These are phyloP conservation scores for Fusarium drepaniforme DNA, from an alignment of 2,329 filamentous ascomycete genomes.

Conservation along the genomic window DNA sequence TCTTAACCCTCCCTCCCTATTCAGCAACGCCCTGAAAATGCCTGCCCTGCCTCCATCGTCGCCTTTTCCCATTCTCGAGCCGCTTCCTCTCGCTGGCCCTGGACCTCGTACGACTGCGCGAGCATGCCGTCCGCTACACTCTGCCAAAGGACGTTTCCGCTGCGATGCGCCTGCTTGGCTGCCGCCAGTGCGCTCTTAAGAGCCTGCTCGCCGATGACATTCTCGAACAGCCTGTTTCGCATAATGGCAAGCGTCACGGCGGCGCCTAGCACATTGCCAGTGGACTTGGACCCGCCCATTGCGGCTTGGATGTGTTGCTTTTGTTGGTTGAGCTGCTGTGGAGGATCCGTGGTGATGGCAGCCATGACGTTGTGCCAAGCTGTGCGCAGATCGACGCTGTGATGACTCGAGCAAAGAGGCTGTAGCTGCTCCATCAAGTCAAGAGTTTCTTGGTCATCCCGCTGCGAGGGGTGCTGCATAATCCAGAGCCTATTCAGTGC, in stretches of 20 bases:
- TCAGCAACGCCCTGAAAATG: slow-evolving; percentile 53
- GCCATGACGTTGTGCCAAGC: slow-evolving; percentile 83
- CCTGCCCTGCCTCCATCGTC: slow-evolving; percentile 56
- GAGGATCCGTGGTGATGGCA: slow-evolving; percentile 71
- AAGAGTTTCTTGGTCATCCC: slow-evolving; percentile 69
- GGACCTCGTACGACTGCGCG: slow-evolving; percentile 78
- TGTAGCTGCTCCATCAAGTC: slow-evolving; percentile 75
- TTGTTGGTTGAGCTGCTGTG: slow-evolving; percentile 77
- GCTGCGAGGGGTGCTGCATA: slow-evolving; percentile 71
- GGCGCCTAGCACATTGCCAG: slow-evolving; percentile 83
- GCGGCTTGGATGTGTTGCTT: slow-evolving; percentile 84
- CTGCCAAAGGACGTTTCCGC: slow-evolving; percentile 80
- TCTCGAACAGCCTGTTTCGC: slow-evolving; percentile 84
- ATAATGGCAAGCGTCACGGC: slow-evolving; percentile 88
- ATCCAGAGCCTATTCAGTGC: slow-evolving; percentile 79
- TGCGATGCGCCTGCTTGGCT: slow-evolving; percentile 74
- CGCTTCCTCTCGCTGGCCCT: slow-evolving; percentile 69
- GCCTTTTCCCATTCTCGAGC: slow-evolving; percentile 55
- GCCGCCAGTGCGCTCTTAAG: slow-evolving; percentile 81
- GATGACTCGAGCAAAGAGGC: slow-evolving; percentile 75
- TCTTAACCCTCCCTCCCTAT: slow-evolving; percentile 1
- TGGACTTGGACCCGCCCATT: slow-evolving; percentile 75
- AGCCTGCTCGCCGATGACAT: slow-evolving; percentile 84
- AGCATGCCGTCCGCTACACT: slow-evolving; percentile 86
- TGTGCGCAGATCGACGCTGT: slow-evolving; percentile 80